These are phyloP conservation scores for Vinca minor DNA, from an alignment of 257 asterid species.

Conservation along the genomic window DNA sequence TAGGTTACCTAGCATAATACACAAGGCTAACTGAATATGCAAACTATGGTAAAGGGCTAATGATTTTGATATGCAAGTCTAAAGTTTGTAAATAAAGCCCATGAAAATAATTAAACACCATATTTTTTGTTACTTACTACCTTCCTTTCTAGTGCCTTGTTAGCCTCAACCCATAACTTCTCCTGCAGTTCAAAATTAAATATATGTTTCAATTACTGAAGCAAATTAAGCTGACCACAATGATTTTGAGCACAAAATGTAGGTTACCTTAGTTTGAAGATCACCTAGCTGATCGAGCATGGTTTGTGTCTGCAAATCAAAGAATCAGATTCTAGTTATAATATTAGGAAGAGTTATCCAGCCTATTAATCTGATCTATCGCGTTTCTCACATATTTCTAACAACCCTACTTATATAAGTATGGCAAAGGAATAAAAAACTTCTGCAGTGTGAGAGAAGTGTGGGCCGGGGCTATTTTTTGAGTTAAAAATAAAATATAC, in stretches of 20 bases:
- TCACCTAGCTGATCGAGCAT: slow-evolving; percentile 92
- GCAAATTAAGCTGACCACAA: background rate
- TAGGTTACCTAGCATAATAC: no score
- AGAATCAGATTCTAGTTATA: background rate
- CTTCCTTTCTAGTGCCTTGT: slow-evolving; percentile 74
- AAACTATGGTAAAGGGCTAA: background rate
- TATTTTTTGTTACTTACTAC: slow-evolving; percentile 22
- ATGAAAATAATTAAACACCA: background rate
- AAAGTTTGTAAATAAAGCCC: background rate
- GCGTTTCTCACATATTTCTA: no score
- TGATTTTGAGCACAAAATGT: background rate
- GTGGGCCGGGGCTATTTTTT: no score
- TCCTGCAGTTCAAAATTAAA: slow-evolving; percentile 38
- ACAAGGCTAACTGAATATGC: background rate
- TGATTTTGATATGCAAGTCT: background rate
- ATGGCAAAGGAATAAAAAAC: no score
- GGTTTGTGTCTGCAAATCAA: slow-evolving; percentile 58
- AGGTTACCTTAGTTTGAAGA: slow-evolving; percentile 76
- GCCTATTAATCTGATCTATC: no score
- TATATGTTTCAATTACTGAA: background rate
- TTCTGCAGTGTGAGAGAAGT: no score
- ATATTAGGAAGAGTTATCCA: background rate
- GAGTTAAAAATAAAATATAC: no score
- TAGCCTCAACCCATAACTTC: slow-evolving; percentile 80
- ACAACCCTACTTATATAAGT: no score